Percentiles rank a stretch among this genome's conserved stretches.
Conservation (phyloP, 805 yeast species). For the Grigorovia jiainica region DNA sequence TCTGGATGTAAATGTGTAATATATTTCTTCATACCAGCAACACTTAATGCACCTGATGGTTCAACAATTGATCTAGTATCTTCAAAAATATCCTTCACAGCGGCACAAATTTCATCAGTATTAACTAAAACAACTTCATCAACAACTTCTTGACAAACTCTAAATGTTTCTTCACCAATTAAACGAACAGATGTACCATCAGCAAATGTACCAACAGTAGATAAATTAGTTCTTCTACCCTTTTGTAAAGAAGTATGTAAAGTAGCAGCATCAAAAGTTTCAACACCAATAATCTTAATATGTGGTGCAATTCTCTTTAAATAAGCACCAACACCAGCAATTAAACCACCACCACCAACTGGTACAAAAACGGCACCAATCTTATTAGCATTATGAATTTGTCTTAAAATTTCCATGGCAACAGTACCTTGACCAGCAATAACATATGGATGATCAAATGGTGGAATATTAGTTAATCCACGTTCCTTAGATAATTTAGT, state of each 20-base stretch:
- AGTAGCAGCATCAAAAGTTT: slow-evolving; percentile 94
- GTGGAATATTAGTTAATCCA: slow-evolving; percentile 87
- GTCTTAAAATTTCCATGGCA: slow-evolving; percentile 87
- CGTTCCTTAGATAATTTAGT: slow-evolving; percentile 55
- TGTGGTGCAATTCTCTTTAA: slow-evolving; percentile 96
- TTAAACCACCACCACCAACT: slow-evolving; percentile 95
- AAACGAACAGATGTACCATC: slow-evolving; percentile 96
- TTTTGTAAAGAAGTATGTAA: slow-evolving; percentile 58
- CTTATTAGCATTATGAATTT: slow-evolving; percentile 53
- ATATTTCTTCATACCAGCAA: slow-evolving; percentile 88
- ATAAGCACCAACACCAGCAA: slow-evolving; percentile 86
- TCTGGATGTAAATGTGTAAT: slow-evolving; percentile 53
- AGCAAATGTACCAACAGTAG: slow-evolving; percentile 89
- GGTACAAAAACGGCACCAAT: slow-evolving; percentile 84
- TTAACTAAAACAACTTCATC: slow-evolving; percentile 80
- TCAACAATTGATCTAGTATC: slow-evolving; percentile 91
- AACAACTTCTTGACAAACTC: slow-evolving; percentile 65
- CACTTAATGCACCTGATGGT: slow-evolving; percentile 95
- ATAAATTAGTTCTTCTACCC: slow-evolving; percentile 46
- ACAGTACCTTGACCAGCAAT: slow-evolving; percentile 99
- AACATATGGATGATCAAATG: slow-evolving; percentile 95
- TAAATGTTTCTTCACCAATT: slow-evolving; percentile 85
- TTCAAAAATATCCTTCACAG: slow-evolving; percentile 91
- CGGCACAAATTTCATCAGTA: slow-evolving; percentile 95
- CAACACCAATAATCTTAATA: slow-evolving; percentile 90